These are phyloP conservation scores for Irpex lacteus DNA, from an alignment of 1,284 basidiomycete genomes.

Conservation along the genomic window DNA sequence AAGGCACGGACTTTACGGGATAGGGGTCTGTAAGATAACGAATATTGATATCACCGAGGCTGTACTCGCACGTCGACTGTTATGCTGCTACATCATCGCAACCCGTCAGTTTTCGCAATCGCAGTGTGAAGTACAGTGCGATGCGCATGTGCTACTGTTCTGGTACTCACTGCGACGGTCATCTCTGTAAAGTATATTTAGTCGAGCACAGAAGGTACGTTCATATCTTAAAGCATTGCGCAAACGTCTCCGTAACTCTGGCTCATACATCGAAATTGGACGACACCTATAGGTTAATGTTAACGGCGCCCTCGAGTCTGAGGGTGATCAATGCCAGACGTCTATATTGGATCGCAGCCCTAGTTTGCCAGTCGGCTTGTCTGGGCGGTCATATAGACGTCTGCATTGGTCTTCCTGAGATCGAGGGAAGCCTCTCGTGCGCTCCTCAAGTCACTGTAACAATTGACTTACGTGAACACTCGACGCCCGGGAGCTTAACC, in stretches of 20 bases:
- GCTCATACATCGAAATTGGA: not conserved
- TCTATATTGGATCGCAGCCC: not conserved
- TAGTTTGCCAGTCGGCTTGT: conserved; percentile 1
- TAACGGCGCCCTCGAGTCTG: not conserved
- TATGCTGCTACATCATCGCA: not conserved
- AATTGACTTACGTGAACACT: too few relatives aligned
- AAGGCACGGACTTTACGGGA: not conserved
- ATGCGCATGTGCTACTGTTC: not conserved
- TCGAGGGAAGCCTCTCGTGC: not conserved
- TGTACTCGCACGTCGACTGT: not conserved
- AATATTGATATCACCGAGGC: not conserved
- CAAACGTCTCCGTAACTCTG: too few relatives aligned
- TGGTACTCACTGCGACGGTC: conserved; percentile 12
- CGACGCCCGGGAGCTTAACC: too few relatives aligned
- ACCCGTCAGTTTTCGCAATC: not conserved
- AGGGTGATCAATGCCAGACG: conserved; percentile 21
- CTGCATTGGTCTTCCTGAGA: conserved; percentile 13
- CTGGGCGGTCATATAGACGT: conserved; percentile 10
- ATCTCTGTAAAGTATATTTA: not conserved
- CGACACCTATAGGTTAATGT: not conserved
- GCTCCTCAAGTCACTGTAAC: too few relatives aligned
- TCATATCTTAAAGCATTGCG: too few relatives aligned
- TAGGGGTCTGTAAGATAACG: not conserved
- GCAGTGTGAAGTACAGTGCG: not conserved
- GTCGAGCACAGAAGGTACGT: too few relatives aligned